Evolutionary conservation across 345 rosid species (phyloP).

Genomic region (Combretum micranthum): DNA sequence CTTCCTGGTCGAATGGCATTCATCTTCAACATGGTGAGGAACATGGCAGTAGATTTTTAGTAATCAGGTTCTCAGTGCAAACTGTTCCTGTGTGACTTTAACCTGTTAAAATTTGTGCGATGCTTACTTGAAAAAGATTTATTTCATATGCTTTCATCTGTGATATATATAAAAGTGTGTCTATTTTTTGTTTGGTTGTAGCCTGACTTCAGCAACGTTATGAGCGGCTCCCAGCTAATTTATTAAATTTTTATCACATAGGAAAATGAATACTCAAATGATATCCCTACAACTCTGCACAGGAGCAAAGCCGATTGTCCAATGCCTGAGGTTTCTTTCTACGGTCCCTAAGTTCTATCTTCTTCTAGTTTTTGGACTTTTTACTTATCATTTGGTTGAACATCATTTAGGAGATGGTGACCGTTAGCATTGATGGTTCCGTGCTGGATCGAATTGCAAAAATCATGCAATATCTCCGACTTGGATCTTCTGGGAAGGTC

Average conservation of each 20-base stretch:
- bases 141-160: no score
- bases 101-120: no score
- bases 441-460: constrained; percentile 95
- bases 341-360: constrained; percentile 1
- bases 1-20: constrained; percentile 93
- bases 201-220: not conserved
- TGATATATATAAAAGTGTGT: no score
- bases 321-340: constrained; percentile 63
- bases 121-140: no score
- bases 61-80: no score
- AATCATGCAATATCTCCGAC: constrained; percentile 96
- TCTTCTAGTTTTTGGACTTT: constrained; percentile 13
- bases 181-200: no score
- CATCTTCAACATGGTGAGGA: constrained; percentile 69
- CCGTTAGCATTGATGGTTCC: constrained; percentile 88
- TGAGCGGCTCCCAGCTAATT: not conserved
- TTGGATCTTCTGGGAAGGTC: constrained; percentile 97
- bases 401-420: constrained; percentile 72
- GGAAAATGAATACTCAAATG: constrained; percentile 86
- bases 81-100: no score
- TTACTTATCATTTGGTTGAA: constrained; percentile 12
- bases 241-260: constrained; percentile 12
- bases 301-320: constrained; percentile 98
- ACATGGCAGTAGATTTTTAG: not conserved
- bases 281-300: constrained; percentile 95